Base-by-base conservation (phyloP, 805 yeast genomes). In the Cephaloascus albidus region DNA sequence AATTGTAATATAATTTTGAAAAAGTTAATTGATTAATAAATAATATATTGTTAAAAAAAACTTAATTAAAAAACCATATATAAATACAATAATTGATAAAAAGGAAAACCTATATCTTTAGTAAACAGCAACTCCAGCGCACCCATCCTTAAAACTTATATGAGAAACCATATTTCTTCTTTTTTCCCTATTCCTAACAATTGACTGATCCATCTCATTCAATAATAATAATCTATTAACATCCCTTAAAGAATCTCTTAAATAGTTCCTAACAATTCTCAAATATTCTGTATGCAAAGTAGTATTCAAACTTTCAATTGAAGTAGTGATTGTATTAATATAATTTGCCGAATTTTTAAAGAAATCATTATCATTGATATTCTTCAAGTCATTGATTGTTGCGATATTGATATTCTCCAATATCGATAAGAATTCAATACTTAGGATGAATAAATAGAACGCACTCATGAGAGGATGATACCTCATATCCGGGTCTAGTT, bases 201-300 rank as follows among this genome's bases (percentile, higher is more conserved):
- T 33, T n/a, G 20, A 17, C 12, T 35, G 35, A 8, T 19, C 20
- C 16, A 33, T 35, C 16, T 43, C 41, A 33, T 43, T 43, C 23
- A 43, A 28, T 12, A 43, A 12, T 6, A 40, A 18, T 4, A 40
- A 17, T 15, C 35, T 40, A n/a, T 40, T 40, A 10, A 43, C 33
- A 36, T 43, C 45, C 17, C 39, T 35, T 23, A 43, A 20, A 3
- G 38, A 30, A 15, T 40, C 43, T 10, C 40, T 19, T n/a, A 40
- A 18, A 10, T 34, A 33, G 20, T 40, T 43, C 36, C 44, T 16
- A n/a, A 43, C 26, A 16, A 40, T 37, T 18, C 46, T 35, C 23
- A 43, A 33, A 18, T 35, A 43, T n/a, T 43, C 46, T 14, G 35
- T 39, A 10, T 41, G 46, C 15, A 43, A 28, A 6, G 44, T 38